Evolutionary conservation across 2,329 filamentous ascomycete genomes (phyloP).

Genomic region (Fusarium illudens): DNA sequence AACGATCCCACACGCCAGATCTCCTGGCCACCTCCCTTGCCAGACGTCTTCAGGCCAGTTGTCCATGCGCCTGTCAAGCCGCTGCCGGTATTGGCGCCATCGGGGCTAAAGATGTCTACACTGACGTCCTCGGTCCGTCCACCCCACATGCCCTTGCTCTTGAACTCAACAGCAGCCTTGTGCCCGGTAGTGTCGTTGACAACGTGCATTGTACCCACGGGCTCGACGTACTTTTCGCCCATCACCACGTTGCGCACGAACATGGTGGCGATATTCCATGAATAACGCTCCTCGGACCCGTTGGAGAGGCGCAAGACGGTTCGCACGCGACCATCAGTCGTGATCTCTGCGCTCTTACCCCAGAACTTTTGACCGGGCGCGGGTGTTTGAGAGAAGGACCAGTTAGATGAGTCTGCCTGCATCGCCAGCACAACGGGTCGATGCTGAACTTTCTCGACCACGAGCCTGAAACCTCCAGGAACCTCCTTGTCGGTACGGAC

Average conservation of each 20-base stretch:
- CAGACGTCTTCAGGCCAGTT: slow-evolving; percentile 70
- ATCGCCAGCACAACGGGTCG: slow-evolving; percentile 91
- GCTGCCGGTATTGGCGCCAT: slow-evolving; percentile 71
- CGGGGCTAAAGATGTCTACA: slow-evolving; percentile 74
- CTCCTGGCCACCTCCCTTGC: slow-evolving; percentile 67
- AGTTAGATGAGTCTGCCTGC: slow-evolving; percentile 85
- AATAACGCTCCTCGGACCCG: slow-evolving; percentile 81
- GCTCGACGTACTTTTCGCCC: slow-evolving; percentile 97
- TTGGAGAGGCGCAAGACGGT: slow-evolving; percentile 74
- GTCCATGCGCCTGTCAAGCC: slow-evolving; percentile 89
- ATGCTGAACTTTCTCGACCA: slow-evolving; percentile 96
- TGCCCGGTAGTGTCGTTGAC: slow-evolving; percentile 84
- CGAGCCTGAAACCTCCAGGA: slow-evolving; percentile 79
- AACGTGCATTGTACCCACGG: slow-evolving; percentile 88
- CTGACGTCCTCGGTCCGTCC: slow-evolving; percentile 90
- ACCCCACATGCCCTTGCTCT: slow-evolving; percentile 95
- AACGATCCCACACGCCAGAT: slow-evolving; percentile 83
- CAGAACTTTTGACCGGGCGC: slow-evolving; percentile 96
- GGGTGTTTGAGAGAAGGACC: slow-evolving; percentile 88
- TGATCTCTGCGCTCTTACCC: slow-evolving; percentile 96
- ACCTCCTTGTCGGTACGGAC: slow-evolving; percentile 81
- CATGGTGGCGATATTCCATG: slow-evolving; percentile 86
- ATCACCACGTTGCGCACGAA: slow-evolving; percentile 97
- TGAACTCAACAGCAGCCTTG: slow-evolving; percentile 89
- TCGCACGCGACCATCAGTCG: slow-evolving; percentile 86